Base-by-base conservation (phyloP, 129 eudicot genomes). In the Helichrysum umbraculigerum region DNA sequence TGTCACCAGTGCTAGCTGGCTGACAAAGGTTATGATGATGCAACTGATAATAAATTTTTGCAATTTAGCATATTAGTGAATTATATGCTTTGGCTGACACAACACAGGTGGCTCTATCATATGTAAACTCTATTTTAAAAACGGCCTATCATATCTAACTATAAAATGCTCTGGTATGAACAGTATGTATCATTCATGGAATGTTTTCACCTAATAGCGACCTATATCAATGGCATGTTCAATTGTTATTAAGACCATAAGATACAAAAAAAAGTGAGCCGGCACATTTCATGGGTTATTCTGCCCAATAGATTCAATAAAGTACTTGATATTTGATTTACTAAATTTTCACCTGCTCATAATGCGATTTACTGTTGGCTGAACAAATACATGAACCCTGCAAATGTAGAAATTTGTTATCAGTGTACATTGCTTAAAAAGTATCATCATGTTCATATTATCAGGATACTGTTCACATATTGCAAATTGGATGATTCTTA, bases 341-440 rank as follows among this genome's bases (percentile, higher is more conserved):
- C 33, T 34, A n/a, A 80, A 28, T 29, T 1, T 15, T 58, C 86
- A 93, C 98, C 98, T 91, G 90, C 82, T 91, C 39, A 89, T 96
- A 20, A 93, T 90, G 37, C 98, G 96, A 87, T 82, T 88, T 68
- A 88, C 91, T 47, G 96, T 88, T 79, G 97, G 98, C 78, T 93
- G 95, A 82, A 89, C 80, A 71, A 93, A 93, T 39, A 81, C 81
- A 86, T 91, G 96, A 73, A 93, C 97, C 97, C 98, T 93, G 90
- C 78, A 81, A 69, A 72, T 67, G 64, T 56, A 68, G 17, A 15
- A 62, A 75, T 42, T 17, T 20, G 41, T 73, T 28, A 76, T 68
- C 64, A 72, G 51, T 70, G 56, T 64, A 61, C 62, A 42, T 3
- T 54, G 71, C 71, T 37, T 50, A 14, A 28, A 63, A 11, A 60